Evolutionary conservation across 495 filamentous ascomycete genomes (phyloP).

Genomic region (Aspergillus avenaceus): DNA sequence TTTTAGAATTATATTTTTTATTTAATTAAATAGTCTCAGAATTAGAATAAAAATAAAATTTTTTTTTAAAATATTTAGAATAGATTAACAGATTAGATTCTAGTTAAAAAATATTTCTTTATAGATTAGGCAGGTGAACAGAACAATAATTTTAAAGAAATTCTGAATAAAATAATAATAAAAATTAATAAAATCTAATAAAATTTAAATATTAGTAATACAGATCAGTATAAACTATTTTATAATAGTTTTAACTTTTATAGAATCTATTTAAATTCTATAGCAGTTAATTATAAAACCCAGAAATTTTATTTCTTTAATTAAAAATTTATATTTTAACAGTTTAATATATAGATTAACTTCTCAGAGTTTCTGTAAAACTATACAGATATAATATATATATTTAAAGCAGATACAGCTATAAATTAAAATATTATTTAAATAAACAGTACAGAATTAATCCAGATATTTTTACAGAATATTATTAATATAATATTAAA

Average conservation of each 20-base stretch:
- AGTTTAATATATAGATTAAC: not conserved
- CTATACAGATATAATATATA: too few relatives aligned
- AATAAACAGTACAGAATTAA: not conserved
- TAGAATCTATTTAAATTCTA: not conserved
- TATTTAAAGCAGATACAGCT: too few relatives aligned
- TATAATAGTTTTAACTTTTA: not conserved
- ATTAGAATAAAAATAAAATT: too few relatives aligned
- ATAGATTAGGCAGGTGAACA: not conserved
- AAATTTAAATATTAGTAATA: slow-evolving; percentile 1
- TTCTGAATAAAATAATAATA: slow-evolving; percentile 2
- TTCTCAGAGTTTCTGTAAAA: too few relatives aligned
- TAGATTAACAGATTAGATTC: not conserved
- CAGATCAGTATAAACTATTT: not conserved
- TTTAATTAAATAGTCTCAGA: too few relatives aligned
- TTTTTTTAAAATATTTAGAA: not conserved
- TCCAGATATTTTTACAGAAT: not conserved
- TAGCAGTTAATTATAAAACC: too few relatives aligned
- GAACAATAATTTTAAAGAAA: not conserved
- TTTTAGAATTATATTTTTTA: too few relatives aligned
- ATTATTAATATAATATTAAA: not conserved
- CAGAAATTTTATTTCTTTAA: too few relatives aligned
- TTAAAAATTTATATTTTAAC: not conserved
- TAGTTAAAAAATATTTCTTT: not conserved
- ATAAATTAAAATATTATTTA: not conserved
- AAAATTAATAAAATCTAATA: not conserved